These are phyloP conservation scores for Thelephora ganbajun DNA, from an alignment of 768 basidiomycete species.

Conservation along the genomic window DNA sequence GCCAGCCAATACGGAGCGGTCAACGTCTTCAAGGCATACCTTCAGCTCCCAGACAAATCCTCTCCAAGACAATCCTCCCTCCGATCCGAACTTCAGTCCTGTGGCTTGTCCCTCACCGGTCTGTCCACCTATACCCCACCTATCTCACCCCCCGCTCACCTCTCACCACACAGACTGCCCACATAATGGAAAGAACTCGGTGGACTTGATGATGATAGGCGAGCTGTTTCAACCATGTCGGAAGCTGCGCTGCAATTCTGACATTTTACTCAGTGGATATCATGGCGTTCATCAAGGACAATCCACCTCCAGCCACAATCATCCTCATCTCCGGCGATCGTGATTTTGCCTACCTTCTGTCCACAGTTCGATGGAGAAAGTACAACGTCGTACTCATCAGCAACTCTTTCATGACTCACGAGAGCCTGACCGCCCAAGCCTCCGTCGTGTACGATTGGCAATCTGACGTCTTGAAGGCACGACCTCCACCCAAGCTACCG, in stretches of 20 bases:
- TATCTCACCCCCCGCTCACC: background rate
- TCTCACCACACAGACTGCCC: constrained; percentile 11
- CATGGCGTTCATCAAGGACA: constrained; percentile 52
- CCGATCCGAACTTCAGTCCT: constrained; percentile 31
- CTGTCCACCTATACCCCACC: background rate
- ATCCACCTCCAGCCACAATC: constrained; percentile 35
- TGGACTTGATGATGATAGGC: constrained; percentile 40
- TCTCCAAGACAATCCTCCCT: constrained; percentile 20
- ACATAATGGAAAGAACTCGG: constrained; percentile 20
- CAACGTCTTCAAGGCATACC: constrained; percentile 38
- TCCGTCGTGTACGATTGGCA: constrained; percentile 39
- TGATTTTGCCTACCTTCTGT: constrained; percentile 53
- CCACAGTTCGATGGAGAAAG: constrained; percentile 31
- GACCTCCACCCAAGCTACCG: too few species aligned
- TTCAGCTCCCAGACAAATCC: constrained; percentile 28
- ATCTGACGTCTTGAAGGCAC: constrained; percentile 18
- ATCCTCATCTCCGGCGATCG: constrained; percentile 55
- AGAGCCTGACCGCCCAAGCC: constrained; percentile 39
- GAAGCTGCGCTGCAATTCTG: constrained; percentile 3
- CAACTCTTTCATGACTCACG: constrained; percentile 14
- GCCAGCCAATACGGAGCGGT: constrained; percentile 33
- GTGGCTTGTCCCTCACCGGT: constrained; percentile 31
- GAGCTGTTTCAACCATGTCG: background rate
- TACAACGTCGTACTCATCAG: constrained; percentile 37
- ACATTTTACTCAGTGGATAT: constrained; percentile 40